These are phyloP conservation scores for Tanacetum coccineum DNA, from an alignment of 129 eudicot species.

Conservation along the genomic window DNA sequence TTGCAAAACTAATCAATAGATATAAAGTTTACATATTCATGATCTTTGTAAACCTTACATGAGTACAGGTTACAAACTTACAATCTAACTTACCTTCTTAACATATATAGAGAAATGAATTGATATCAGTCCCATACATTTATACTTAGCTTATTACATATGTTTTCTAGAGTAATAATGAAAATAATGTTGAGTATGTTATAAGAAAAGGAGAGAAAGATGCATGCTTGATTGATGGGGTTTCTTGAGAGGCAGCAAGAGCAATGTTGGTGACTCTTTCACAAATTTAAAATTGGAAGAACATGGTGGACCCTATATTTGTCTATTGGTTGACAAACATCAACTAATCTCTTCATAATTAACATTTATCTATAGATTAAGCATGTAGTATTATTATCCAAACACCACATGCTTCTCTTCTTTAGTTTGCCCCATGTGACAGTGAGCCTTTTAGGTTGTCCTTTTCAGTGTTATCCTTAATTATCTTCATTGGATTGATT, in stretches of 20 bases:
- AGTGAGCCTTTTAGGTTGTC: constrained; percentile 22
- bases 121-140: too few species aligned
- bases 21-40: too few species aligned
- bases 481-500: constrained; percentile 1
- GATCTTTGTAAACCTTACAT: too few species aligned
- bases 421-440: constrained; percentile 35
- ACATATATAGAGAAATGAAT: too few species aligned
- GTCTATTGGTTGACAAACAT: constrained; percentile 39
- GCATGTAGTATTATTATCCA: constrained; percentile 30
- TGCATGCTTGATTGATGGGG: constrained; percentile 28
- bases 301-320: constrained; percentile 58
- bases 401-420: constrained; percentile 38
- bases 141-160: not conserved
- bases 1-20: too few species aligned
- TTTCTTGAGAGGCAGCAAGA: constrained; percentile 20
- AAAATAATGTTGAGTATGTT: constrained; percentile 15
- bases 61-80: too few species aligned
- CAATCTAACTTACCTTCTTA: too few species aligned
- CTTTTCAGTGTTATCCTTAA: constrained; percentile 13
- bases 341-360: constrained; percentile 54
- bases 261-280: constrained; percentile 29
- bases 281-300: constrained; percentile 27
- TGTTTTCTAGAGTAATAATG: not conserved
- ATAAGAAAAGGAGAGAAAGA: constrained; percentile 18
- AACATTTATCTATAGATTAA: constrained; percentile 36